These are phyloP conservation scores for Coemansia sp. DNA, from an alignment of 192 early-diverging fungal genomes.

Conservation along the genomic window DNA sequence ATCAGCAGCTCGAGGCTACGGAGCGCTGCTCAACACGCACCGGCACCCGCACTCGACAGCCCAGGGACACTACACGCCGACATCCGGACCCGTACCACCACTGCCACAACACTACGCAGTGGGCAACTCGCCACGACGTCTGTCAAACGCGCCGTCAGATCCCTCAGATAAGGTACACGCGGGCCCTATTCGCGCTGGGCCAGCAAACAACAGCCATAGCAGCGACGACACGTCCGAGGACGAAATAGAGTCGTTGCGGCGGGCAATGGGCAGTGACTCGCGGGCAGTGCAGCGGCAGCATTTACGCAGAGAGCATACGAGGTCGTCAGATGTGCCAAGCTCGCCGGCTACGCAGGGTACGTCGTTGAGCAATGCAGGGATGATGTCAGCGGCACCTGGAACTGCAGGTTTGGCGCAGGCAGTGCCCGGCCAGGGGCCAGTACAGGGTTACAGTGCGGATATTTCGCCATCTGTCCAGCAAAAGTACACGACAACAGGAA, in stretches of 20 bases:
- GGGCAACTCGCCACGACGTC: slow-evolving; percentile 22
- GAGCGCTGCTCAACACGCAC: slow-evolving; percentile 28
- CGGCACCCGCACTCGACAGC: slow-evolving; percentile 19
- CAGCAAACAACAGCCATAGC: slow-evolving; percentile 16
- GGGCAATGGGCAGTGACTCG: slow-evolving; percentile 45
- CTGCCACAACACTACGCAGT: slow-evolving; percentile 15
- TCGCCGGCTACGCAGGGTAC: slow-evolving; percentile 21
- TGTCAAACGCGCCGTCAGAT: slow-evolving; percentile 43
- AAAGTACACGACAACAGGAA: slow-evolving; percentile 1
- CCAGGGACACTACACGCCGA: slow-evolving; percentile 16
- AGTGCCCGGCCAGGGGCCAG: neutral
- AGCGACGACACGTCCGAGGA: slow-evolving; percentile 42
- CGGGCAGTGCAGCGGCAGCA: slow-evolving; percentile 45
- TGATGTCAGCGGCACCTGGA: slow-evolving; percentile 12
- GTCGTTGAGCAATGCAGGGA: slow-evolving; percentile 9
- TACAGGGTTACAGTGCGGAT: neutral
- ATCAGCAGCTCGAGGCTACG: slow-evolving; percentile 23
- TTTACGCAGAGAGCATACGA: slow-evolving; percentile 35
- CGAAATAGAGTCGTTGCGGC: slow-evolving; percentile 49
- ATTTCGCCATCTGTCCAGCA: neutral
- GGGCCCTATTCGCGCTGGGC: slow-evolving; percentile 15
- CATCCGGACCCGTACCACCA: slow-evolving; percentile 7
- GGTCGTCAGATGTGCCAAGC: slow-evolving; percentile 16
- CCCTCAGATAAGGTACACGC: slow-evolving; percentile 25
- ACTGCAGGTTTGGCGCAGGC: slow-evolving; percentile 4